phyloP scores from a whole-genome alignment of 306 rosid genomes.

The Astragalus membranaceus region DNA sequence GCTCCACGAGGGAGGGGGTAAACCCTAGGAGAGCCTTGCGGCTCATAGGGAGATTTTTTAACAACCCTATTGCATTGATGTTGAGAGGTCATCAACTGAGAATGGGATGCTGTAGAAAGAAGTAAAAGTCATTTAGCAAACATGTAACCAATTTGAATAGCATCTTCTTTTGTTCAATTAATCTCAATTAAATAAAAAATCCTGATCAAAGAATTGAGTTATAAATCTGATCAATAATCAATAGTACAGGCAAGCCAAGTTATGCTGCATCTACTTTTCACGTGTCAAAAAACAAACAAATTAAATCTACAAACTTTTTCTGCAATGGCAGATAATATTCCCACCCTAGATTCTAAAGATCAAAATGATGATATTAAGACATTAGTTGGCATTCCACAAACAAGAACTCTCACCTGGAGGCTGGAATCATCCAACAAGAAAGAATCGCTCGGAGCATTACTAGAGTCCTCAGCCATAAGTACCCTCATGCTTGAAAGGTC shows the following conservation, averaged over 20 bases:
- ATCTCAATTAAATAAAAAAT: background rate
- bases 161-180: background rate
- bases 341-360: background rate
- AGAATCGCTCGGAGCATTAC: constrained; percentile 85
- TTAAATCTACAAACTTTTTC: background rate
- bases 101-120: constrained; percentile 75
- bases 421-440: constrained; percentile 96
- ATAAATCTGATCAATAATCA: background rate
- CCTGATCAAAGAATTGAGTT: background rate
- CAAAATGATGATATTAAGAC: constrained; percentile 12
- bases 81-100: constrained; percentile 94
- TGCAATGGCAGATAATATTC: background rate
- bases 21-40: no score
- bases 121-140: background rate
- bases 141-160: background rate
- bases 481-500: constrained; percentile 94
- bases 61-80: constrained; percentile 38
- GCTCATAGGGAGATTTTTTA: no score
- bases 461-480: constrained; percentile 98
- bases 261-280: background rate
- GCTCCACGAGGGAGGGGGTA: no score
- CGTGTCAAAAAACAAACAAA: background rate
- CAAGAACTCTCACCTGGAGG: constrained; percentile 67
- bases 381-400: background rate
- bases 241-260: background rate